Evolutionary conservation across 2,329 filamentous ascomycete genomes (phyloP).

Genomic region (Neodidymelliopsis sp.): DNA sequence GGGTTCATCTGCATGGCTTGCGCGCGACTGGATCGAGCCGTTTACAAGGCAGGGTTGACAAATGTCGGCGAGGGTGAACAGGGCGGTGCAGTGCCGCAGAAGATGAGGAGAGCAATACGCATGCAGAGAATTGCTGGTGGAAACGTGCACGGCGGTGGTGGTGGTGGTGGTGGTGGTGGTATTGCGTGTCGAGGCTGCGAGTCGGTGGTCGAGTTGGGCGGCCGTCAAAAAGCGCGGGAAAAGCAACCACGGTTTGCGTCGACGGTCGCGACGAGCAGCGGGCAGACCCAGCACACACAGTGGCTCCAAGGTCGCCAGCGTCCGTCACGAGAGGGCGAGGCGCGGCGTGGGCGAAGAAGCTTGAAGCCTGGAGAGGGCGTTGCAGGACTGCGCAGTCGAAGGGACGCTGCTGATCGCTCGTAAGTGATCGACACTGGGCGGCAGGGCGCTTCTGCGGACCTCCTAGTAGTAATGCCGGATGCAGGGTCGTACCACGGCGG

Average conservation of each 20-base stretch:
- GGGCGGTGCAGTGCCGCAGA: constrained; percentile 10
- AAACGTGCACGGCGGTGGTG: not conserved
- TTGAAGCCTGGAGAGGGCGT: constrained; percentile 1
- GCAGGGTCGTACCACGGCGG: constrained; percentile 10
- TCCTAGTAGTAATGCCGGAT: constrained; percentile 9
- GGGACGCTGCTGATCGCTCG: constrained; percentile 14
- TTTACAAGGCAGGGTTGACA: constrained; percentile 13
- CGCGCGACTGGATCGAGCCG: constrained; percentile 18
- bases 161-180: not conserved
- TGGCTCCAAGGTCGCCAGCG: constrained; percentile 12
- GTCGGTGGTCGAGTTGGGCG: constrained; percentile 16
- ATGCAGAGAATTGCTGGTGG: constrained; percentile 9
- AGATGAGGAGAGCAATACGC: constrained; percentile 1
- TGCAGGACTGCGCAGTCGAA: constrained; percentile 9
- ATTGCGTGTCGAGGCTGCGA: constrained; percentile 3
- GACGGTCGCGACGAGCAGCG: constrained; percentile 9
- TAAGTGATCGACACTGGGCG: constrained; percentile 16
- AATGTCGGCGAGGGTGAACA: not conserved
- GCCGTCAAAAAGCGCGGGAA: constrained; percentile 9
- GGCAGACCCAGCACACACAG: constrained; percentile 12
- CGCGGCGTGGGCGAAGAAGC: constrained; percentile 1
- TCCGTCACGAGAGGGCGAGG: not conserved
- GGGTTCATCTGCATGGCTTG: constrained; percentile 40
- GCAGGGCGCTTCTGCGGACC: constrained; percentile 7
- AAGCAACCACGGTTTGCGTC: constrained; percentile 11